A percentile compares a stretch with the other conserved stretches of the same genome.
Conservation (phyloP, 2,329 filamentous ascomycete species). For the Fusarium stilboides region DNA sequence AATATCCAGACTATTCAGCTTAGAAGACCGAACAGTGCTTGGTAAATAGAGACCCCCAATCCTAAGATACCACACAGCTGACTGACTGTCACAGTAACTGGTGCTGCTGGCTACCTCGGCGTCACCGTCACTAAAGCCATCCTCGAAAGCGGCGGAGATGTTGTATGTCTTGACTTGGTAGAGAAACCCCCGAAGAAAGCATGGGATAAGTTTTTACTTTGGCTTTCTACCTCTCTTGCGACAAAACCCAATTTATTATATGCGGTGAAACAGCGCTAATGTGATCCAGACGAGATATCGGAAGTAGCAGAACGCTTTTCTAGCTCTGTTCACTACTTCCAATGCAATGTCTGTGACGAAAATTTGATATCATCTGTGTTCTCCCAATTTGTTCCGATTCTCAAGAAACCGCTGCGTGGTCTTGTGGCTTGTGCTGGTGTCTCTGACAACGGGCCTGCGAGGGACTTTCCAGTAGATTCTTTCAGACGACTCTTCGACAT, state of each 20-base stretch:
- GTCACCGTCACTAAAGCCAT: constrained; percentile 24
- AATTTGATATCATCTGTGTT: constrained; percentile 3
- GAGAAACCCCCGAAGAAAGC: constrained; percentile 21
- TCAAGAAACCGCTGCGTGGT: constrained; percentile 49
- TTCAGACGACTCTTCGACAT: constrained; percentile 53
- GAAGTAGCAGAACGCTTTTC: background rate
- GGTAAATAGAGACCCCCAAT: too few species aligned
- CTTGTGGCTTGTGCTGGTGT: constrained; percentile 54
- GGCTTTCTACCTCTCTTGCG: background rate
- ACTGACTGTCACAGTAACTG: constrained; percentile 8
- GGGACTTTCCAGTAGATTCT: constrained; percentile 45
- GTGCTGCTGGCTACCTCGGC: constrained; percentile 17
- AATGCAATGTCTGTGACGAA: constrained; percentile 3
- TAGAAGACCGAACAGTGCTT: too few species aligned
- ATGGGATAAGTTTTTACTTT: constrained; percentile 39
- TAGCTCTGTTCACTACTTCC: background rate
- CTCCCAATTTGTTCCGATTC: background rate
- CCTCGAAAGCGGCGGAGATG: constrained; percentile 54
- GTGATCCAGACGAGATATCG: too few species aligned
- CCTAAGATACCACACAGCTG: too few species aligned
- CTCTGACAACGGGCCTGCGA: constrained; percentile 47
- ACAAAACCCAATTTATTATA: too few species aligned
- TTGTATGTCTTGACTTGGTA: constrained; percentile 51
- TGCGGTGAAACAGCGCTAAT: too few species aligned
- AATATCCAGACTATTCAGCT: too few species aligned